These are phyloP conservation scores for Penicillium waksmanii DNA, from an alignment of 495 filamentous ascomycete genomes.

Conservation along the genomic window DNA sequence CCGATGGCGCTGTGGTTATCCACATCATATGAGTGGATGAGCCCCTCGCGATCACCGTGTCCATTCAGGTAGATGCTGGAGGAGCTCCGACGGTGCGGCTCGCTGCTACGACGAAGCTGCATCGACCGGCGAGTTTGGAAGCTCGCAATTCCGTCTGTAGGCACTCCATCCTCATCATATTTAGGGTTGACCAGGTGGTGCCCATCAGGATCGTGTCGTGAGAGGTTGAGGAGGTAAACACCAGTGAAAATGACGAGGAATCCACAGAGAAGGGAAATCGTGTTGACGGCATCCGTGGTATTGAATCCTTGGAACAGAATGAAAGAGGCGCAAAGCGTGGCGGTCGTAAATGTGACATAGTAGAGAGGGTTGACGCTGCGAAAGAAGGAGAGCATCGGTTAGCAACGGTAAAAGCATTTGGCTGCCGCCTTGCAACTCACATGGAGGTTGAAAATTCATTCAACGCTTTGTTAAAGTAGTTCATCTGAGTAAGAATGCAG, in stretches of 20 bases:
- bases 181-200: conserved; percentile 65
- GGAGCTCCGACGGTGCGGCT: conserved; percentile 56
- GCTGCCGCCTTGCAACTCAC: conserved; percentile 54
- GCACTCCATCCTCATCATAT: conserved; percentile 71
- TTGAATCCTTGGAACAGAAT: conserved; percentile 98
- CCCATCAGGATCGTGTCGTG: conserved; percentile 86
- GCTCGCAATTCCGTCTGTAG: conserved; percentile 88
- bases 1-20: conserved; percentile 67
- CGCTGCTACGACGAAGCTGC: conserved; percentile 77
- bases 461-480: conserved; percentile 98
- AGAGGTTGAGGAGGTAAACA: conserved; percentile 95
- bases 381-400: conserved; percentile 21
- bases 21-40: conserved; percentile 82
- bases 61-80: conserved; percentile 60
- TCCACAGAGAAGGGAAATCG: conserved; percentile 87
- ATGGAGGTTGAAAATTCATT: conserved; percentile 96
- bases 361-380: conserved; percentile 94
- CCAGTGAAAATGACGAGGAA: conserved; percentile 97
- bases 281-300: conserved; percentile 90
- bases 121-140: conserved; percentile 88
- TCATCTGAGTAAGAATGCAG: conserved; percentile 98
- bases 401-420: conserved; percentile 17
- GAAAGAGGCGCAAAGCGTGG: conserved; percentile 91
- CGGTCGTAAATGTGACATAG: conserved; percentile 99
- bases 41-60: conserved; percentile 67